Base-by-base conservation (phyloP, 306 rosid species). In the Cucumis melo region DNA sequence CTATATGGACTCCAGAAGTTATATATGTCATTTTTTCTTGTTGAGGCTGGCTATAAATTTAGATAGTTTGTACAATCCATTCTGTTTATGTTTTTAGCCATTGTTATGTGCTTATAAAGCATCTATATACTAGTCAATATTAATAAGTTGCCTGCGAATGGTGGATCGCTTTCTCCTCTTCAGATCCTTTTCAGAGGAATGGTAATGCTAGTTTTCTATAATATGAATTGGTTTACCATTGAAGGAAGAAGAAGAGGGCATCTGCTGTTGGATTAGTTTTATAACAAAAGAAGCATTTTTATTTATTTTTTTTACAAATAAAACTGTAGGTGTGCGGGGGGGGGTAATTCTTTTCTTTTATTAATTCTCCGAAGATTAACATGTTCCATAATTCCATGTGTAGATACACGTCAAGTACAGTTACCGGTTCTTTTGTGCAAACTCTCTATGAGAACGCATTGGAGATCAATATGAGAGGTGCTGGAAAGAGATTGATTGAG, bases 381-480 rank as follows among this genome's bases (percentile, higher is more conserved):
- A 7, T 72, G 76, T 48, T 48, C 9, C 13, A 71, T 48, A 68
- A 36, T 72, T 50, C 42, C 59, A 54, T 46, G 38, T 50, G 60
- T 72, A 72, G 76, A 34, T 55, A 55, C 42, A 61, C 65, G 27
- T 39, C 59, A 60, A 61, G 58, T 21, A 27, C 41, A 3, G 15
- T 41, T 46, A 44, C 29, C 2, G 9, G 67, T 8, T 38, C 15
- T 41, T 41, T 48, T 44, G 24, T 44, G 24, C 32, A 44, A 60
- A 77, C 60, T 83, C 59, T 80, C 86, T 82, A 87, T 81, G 78
- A 24, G 63, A 74, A 29, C 23, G 78, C 80, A 51, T 81, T 78
- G 79, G n/a, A 80, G 38, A 77, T 78, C 81, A 78, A 70, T 81
- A 92, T 92, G 96, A 85, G 44, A 76, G 86, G 66, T 58, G 65